Evolutionary conservation across 257 asterid species (phyloP).

Genomic region (Ocimum tenuiflorum): DNA sequence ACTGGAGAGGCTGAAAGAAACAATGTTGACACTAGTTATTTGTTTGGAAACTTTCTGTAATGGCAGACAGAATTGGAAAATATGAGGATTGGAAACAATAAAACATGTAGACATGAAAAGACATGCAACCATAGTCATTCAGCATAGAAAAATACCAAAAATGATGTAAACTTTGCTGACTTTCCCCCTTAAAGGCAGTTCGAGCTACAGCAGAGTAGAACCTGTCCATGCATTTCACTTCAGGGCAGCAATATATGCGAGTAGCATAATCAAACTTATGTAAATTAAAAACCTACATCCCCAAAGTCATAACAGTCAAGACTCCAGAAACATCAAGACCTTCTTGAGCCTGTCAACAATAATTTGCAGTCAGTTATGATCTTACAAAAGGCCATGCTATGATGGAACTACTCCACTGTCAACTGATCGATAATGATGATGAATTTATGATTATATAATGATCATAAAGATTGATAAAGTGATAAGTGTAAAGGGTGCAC

Average conservation of each 20-base stretch:
- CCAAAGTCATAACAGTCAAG: slow-evolving; percentile 92
- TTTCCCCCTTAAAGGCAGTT: slow-evolving; percentile 93
- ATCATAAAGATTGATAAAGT: neutral
- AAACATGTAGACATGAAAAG: neutral
- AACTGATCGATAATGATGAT: neutral
- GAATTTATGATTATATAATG: neutral
- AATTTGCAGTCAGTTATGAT: slow-evolving; percentile 16
- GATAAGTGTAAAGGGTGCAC: slow-evolving; percentile 3
- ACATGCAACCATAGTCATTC: slow-evolving; percentile 9
- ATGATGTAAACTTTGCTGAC: slow-evolving; percentile 86
- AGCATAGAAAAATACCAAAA: slow-evolving; percentile 61
- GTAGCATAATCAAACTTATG: slow-evolving; percentile 12
- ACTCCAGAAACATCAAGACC: slow-evolving; percentile 76
- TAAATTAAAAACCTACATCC: slow-evolving; percentile 61
- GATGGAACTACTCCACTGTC: too few species aligned
- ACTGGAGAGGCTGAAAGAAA: too few species aligned
- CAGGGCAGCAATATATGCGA: slow-evolving; percentile 25
- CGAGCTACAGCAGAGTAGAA: slow-evolving; percentile 88
- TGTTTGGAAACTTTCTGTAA: neutral
- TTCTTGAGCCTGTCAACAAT: slow-evolving; percentile 68
- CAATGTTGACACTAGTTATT: neutral
- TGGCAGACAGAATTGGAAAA: neutral
- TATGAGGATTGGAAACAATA: slow-evolving; percentile 1
- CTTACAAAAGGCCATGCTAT: neutral
- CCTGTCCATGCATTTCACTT: slow-evolving; percentile 47